A percentile compares a stretch with the other conserved stretches of the same genome.
Evolutionary conservation across 805 yeast genomes (phyloP).

Genomic region (Myxozyma mucilagina): DNA sequence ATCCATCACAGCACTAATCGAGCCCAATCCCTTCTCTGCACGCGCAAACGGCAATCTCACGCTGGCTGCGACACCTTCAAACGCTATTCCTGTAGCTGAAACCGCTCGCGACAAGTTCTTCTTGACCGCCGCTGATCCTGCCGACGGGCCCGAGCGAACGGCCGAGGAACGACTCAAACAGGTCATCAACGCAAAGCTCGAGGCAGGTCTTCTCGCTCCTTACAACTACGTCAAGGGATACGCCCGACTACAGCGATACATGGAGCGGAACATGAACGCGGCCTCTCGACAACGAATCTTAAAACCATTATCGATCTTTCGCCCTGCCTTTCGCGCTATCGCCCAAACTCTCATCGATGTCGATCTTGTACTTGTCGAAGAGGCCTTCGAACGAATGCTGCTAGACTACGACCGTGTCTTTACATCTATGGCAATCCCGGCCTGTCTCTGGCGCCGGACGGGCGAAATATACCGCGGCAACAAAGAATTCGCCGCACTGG

Average conservation of each 20-base stretch:
- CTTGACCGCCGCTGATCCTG: slow-evolving; percentile 95
- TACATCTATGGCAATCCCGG: slow-evolving; percentile 97
- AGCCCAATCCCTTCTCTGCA: slow-evolving; percentile 15
- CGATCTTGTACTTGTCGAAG: slow-evolving; percentile 89
- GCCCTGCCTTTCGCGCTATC: slow-evolving; percentile 92
- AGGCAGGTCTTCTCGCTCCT: slow-evolving; percentile 89
- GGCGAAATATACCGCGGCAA: slow-evolving; percentile 95
- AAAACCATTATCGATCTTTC: slow-evolving; percentile 77
- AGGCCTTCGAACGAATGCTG: slow-evolving; percentile 88
- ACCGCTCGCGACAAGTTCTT: slow-evolving; percentile 91
- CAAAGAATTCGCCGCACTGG: slow-evolving; percentile 91
- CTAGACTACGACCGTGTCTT: slow-evolving; percentile 92
- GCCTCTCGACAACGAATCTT: slow-evolving; percentile 81
- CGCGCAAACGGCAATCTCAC: slow-evolving; percentile 26
- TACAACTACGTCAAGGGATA: slow-evolving; percentile 93
- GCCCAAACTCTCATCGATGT: slow-evolving; percentile 88
- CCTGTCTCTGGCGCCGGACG: slow-evolving; percentile 94
- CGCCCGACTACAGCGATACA: slow-evolving; percentile 81
- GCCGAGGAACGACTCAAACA: slow-evolving; percentile 92
- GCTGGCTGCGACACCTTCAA: slow-evolving; percentile 9
- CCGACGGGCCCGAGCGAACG: slow-evolving; percentile 71
- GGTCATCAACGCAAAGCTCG: slow-evolving; percentile 89
- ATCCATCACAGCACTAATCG: not conserved
- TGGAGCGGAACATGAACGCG: slow-evolving; percentile 89
- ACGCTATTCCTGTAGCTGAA: slow-evolving; percentile 42